Conservation (phyloP, 148 eudicot genomes). For the Simmondsia chinensis region DNA sequence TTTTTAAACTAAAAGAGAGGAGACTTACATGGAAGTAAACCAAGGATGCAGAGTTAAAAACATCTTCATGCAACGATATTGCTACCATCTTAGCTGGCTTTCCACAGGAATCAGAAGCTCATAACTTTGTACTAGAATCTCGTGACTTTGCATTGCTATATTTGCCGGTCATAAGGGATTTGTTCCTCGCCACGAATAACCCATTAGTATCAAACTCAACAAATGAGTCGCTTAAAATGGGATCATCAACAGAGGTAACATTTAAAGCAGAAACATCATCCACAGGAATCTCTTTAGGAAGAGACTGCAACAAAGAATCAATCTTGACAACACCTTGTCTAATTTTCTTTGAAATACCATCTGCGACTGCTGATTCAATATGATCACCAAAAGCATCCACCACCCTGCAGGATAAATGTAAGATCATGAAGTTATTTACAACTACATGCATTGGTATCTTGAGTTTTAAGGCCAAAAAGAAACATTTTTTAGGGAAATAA, state of each 20-base stretch:
- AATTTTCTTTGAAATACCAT: conserved; percentile 55
- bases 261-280: conserved; percentile 56
- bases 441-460: no score
- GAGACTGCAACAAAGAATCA: conserved; percentile 43
- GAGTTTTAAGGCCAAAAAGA: background rate
- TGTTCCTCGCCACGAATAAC: conserved; percentile 33
- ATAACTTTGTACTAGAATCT: no score
- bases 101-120: conserved; percentile 22
- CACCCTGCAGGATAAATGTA: conserved; percentile 35
- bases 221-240: conserved; percentile 37
- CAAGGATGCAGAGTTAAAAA: conserved; percentile 57
- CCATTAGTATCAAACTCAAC: conserved; percentile 52
- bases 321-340: conserved; percentile 38
- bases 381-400: conserved; percentile 62
- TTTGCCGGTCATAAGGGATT: conserved; percentile 10
- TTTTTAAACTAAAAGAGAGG: no score
- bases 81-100: conserved; percentile 51
- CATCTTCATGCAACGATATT: conserved; percentile 75
- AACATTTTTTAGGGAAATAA: no score
- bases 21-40: conserved; percentile 68
- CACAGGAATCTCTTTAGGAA: conserved; percentile 56
- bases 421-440: conserved; percentile 7
- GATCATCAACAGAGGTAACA: conserved; percentile 56
- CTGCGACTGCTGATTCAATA: conserved; percentile 63
- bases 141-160: no score